Evolutionary conservation across 225 moss, liverwort and hornwort genomes (phyloP).

Genomic region (Polytrichum commune): DNA sequence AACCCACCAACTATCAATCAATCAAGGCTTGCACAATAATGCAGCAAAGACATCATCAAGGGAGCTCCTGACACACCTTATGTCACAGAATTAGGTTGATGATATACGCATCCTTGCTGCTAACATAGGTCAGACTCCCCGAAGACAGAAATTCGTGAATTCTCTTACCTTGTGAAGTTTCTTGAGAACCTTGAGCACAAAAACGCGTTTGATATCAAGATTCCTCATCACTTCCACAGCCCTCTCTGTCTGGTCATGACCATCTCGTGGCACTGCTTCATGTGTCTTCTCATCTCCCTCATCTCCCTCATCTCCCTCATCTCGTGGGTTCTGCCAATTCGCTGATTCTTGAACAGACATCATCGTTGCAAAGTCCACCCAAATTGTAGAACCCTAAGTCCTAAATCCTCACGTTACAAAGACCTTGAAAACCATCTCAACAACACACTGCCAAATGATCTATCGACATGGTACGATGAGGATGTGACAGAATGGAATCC

Average conservation of each 20-base stretch:
- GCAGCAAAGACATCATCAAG: background rate
- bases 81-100: background rate
- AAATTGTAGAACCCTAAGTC: too few species aligned
- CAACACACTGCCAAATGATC: too few species aligned
- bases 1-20: background rate
- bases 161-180: constrained; percentile 34
- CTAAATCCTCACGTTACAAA: too few species aligned
- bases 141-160: background rate
- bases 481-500: too few species aligned
- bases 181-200: constrained; percentile 35
- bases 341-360: too few species aligned
- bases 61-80: background rate
- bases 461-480: too few species aligned
- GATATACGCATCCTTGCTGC: background rate
- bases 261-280: constrained; percentile 20
- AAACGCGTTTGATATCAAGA: constrained; percentile 30
- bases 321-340: too few species aligned
- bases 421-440: too few species aligned
- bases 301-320: too few species aligned
- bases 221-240: constrained; percentile 38
- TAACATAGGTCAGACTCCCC: background rate
- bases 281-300: too few species aligned
- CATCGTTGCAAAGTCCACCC: too few species aligned
- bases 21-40: background rate
- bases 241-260: constrained; percentile 37